phyloP scores from a whole-genome alignment of 768 basidiomycete species.

The Kwoniella europaea region DNA sequence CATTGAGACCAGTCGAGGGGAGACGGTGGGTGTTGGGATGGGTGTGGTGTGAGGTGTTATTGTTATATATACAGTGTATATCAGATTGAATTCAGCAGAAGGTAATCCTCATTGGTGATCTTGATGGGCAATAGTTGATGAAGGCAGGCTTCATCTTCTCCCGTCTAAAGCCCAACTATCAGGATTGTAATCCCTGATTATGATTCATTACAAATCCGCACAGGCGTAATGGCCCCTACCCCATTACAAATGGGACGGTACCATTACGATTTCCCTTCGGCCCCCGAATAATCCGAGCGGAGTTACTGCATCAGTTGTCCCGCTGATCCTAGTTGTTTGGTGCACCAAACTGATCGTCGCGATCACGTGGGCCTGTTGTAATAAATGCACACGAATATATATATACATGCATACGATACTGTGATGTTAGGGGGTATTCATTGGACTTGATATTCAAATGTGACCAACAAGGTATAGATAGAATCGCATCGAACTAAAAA shows the following conservation, averaged over 20 bases:
- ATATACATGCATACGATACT: not conserved
- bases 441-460: too few relatives aligned
- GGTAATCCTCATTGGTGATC: too few relatives aligned
- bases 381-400: too few relatives aligned
- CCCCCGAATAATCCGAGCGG: constrained; percentile 1
- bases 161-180: too few relatives aligned
- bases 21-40: not conserved
- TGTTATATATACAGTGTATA: not conserved
- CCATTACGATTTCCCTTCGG: not conserved
- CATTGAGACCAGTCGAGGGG: not conserved
- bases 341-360: not conserved
- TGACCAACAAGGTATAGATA: not conserved
- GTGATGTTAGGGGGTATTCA: not conserved
- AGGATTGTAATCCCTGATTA: not conserved
- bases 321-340: not conserved
- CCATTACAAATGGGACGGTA: not conserved
- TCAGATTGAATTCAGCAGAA: too few relatives aligned
- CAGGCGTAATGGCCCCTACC: not conserved
- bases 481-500: not conserved
- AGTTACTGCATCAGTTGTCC: not conserved
- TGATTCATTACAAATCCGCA: not conserved
- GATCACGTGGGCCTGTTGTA: not conserved
- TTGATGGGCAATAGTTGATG: too few relatives aligned
- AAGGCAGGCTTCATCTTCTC: too few relatives aligned
- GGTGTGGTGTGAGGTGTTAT: not conserved